Evolutionary conservation across 495 filamentous ascomycete species (phyloP), one percentile per base, ranked within the genome.

Genomic region (Immersiella caudata): DNA sequence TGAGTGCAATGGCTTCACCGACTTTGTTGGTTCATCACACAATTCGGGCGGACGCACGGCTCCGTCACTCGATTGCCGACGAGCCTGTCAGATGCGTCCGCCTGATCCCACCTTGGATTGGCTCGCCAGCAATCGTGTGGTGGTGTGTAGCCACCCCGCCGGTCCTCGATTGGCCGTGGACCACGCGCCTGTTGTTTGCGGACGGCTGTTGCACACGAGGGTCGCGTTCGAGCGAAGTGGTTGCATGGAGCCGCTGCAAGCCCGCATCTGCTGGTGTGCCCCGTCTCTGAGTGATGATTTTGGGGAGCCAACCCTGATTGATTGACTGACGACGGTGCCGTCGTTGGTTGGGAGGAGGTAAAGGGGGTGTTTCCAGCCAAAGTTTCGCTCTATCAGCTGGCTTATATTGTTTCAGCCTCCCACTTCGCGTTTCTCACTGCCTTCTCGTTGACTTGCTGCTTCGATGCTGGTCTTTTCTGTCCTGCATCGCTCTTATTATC

Each of bases 31-130:
- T 27, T 33, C 26, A 26, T 22, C 59, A 63, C 61, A 63, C 49
- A 63, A 33, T 22, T 25, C 61, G 61, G 61, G 61, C 61, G 24
- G 36, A 49, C 22, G 59, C 59, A 40, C 58, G 27, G 21, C 18
- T 35, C 20, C 26, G 33, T 61, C 58, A 61, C 58, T 21, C 27
- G 33, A 35, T 12, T 35, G 27, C 58, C 27, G 26, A 27, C 18
- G 25, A 61, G 58, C 26, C 58, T 61, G 60, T 62, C 60, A 62
- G 60, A 62, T 35, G 60, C 14, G 36, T n/a, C 40, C 35, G 40
- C 60, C 35, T 22, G 35, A 33, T 12, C 35, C 60, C 21, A 29
- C 12, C 18, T 9, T 22, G 55, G 55, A 58, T 58, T 58, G 55
- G 55, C 25, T 54, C 12, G 55, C 55, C 25, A 16, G 12, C 25